phyloP scores from a whole-genome alignment of 2,329 filamentous ascomycete genomes.

The Rutstroemia sp. region DNA sequence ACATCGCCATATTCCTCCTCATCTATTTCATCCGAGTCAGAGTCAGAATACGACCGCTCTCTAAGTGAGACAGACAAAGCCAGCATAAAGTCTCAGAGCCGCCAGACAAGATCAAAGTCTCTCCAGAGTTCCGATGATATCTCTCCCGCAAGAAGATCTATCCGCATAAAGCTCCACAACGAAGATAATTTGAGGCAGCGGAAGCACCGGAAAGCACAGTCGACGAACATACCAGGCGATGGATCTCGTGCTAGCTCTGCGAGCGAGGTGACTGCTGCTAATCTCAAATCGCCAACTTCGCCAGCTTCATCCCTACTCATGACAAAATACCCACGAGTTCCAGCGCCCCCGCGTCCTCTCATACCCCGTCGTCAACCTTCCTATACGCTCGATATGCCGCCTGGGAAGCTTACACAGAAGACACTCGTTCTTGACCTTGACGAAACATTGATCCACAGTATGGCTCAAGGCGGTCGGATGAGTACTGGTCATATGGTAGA shows the following conservation, averaged over 20 bases:
- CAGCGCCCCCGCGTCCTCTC: slow-evolving; percentile 80
- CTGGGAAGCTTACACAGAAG: slow-evolving; percentile 62
- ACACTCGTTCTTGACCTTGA: slow-evolving; percentile 93
- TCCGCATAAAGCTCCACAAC: slow-evolving; percentile 82
- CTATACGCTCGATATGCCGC: slow-evolving; percentile 55
- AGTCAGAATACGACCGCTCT: slow-evolving; percentile 46
- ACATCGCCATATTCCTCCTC: slow-evolving; percentile 38
- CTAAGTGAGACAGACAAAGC: slow-evolving; percentile 17
- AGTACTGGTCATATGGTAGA: slow-evolving; percentile 98
- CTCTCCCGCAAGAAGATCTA: slow-evolving; percentile 66
- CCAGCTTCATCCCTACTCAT: slow-evolving; percentile 56
- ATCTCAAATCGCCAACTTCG: slow-evolving; percentile 89
- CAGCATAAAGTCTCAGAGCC: slow-evolving; percentile 19
- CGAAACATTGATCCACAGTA: slow-evolving; percentile 95
- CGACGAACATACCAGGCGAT: slow-evolving; percentile 36
- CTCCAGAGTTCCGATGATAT: slow-evolving; percentile 53
- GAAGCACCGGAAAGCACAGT: slow-evolving; percentile 58
- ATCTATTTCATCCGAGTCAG: slow-evolving; percentile 55
- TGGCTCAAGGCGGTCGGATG: slow-evolving; percentile 93
- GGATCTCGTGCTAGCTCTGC: slow-evolving; percentile 29
- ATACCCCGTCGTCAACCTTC: slow-evolving; percentile 86
- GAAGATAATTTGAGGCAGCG: slow-evolving; percentile 69
- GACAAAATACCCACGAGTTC: slow-evolving; percentile 85
- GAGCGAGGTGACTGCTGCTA: slow-evolving; percentile 55
- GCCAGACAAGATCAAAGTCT: slow-evolving; percentile 59